Base-by-base conservation (phyloP, 805 yeast genomes). In the Kodamaea laetipori region DNA sequence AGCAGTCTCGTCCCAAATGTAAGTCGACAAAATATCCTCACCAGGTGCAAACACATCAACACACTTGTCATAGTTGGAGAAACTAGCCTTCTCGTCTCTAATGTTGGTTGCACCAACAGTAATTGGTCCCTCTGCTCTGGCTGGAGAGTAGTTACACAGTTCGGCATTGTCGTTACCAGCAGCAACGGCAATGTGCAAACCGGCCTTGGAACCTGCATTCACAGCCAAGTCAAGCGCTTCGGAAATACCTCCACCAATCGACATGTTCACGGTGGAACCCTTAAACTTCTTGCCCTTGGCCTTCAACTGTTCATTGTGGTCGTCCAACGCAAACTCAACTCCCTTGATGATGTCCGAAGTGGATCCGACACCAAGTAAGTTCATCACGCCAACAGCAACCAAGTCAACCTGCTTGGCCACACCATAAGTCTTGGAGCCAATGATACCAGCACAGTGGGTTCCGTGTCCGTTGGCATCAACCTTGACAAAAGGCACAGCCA, bases 1-100 rank as follows among this genome's bases (percentile, higher is more conserved):
- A 35, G 94, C 90, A 53, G 92, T 84, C 33, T 77, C 74, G 3
- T 89, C 81, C 34, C 95, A 94, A 63, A 83, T 86, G 63, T 85
- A 86, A 28, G 92, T 85, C 34, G 96, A 88, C 53, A 84, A 74
- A 48, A 92, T 81, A 63, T 88, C 84, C 58, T 89, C 83, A 60
- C 99, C 99, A 17, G 99, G 99, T 21, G 96, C 99, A 62, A 89
- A 92, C 52, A 92, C 84, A 61, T 92, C 97, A 46, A 94, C 97
- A 76, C 99, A 92, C 61, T 77, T 78, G 64, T 99, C 99, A 67
- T 79, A 90, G 77, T 92, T 94, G 44, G 97, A 89, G 77, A 94
- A 94, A 68, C 84, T 83, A 17, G 99, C 98, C 74, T 96, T 89
- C 43, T 81, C 74, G 62, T 94, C 98, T 41, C 86, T 79, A 55